These are phyloP conservation scores for Rhodotorula glutinis DNA, from an alignment of 1,284 basidiomycete genomes.

Conservation along the genomic window DNA sequence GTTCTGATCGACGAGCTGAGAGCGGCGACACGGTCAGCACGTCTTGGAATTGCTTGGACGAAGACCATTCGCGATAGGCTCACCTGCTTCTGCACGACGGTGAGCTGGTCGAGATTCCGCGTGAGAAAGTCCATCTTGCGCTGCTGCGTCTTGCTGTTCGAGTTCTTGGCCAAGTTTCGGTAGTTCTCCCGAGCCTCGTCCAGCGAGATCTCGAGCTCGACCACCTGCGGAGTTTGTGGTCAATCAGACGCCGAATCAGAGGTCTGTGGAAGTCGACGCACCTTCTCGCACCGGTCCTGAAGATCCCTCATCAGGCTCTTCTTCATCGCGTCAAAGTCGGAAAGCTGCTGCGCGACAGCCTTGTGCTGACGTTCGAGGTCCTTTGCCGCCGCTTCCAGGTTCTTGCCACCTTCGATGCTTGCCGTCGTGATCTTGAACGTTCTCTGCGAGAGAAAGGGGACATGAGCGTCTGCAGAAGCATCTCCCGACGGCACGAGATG, in stretches of 20 bases:
- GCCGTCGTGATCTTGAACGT: slow-evolving; percentile 95
- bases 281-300: slow-evolving; percentile 99
- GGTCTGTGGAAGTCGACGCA: slow-evolving; percentile 46
- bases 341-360: slow-evolving; percentile 92
- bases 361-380: slow-evolving; percentile 96
- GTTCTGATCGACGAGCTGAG: slow-evolving; percentile 96
- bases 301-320: slow-evolving; percentile 98
- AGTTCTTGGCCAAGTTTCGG: slow-evolving; percentile 95
- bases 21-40: slow-evolving; percentile 2
- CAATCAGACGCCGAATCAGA: slow-evolving; percentile 25
- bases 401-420: slow-evolving; percentile 93
- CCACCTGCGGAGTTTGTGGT: slow-evolving; percentile 61
- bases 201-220: slow-evolving; percentile 97
- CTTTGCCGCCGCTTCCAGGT: slow-evolving; percentile 90
- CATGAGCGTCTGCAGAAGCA: background rate
- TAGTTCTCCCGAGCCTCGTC: slow-evolving; percentile 99
- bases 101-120: slow-evolving; percentile 93
- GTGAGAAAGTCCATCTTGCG: slow-evolving; percentile 99
- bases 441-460: slow-evolving; percentile 57
- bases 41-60: too few relatives aligned
- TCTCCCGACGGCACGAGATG: background rate
- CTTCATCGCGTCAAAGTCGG: slow-evolving; percentile 98
- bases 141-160: slow-evolving; percentile 96
- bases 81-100: slow-evolving; percentile 94
- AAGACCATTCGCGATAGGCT: background rate